Base-by-base conservation (phyloP, 805 yeast genomes). In the Saturnispora besseyi region DNA sequence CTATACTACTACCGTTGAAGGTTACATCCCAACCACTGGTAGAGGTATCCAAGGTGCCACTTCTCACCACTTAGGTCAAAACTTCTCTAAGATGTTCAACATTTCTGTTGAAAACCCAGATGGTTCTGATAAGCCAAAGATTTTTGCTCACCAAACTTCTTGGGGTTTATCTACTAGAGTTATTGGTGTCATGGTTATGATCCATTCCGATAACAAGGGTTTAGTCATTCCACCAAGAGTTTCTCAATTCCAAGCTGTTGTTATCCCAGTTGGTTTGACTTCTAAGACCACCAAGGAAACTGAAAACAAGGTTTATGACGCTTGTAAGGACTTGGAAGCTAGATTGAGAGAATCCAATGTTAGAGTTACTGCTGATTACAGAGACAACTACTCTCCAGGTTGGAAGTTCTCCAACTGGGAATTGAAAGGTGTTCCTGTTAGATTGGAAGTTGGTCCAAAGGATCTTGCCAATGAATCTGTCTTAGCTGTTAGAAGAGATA, bases 1-100 rank as follows among this genome's bases (percentile, higher is more conserved):
- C 59, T 93, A 81, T 76, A 91, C 98, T 56, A 88, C 97, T 50
- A 90, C 99, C 42, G 83, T 82, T 59, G 99, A 93, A 73, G 98
- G 98, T 58, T 93, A 86, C 67, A 88, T 93, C 61, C 96, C 96
- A 59, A 87, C 96, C 54, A 93, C 98, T 50, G 99, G 99, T 61
- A 87, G 99, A 76, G 99, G 98, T 77, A 93, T 93, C 60, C 99
- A 93, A 74, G 99, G 98, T 71, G 99, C 91, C 53, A 93, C 99
- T 34, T 89, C 97, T 36, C 99, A 93, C 74, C 93, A 90, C 67
- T 76, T 93, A 67, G 99, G 99, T 59, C 95, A 88, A 70, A 93
- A 93, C 78, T 93, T 93, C 76, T 90, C 98, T 59, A 91, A 90
- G 74, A 93, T 93, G 99, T 93, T 93, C 73, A 84, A 87, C 73